Percentiles rank a stretch among this genome's conserved stretches.
Conservation (phyloP, 148 eudicot genomes). For the Selenicereus undatus region DNA sequence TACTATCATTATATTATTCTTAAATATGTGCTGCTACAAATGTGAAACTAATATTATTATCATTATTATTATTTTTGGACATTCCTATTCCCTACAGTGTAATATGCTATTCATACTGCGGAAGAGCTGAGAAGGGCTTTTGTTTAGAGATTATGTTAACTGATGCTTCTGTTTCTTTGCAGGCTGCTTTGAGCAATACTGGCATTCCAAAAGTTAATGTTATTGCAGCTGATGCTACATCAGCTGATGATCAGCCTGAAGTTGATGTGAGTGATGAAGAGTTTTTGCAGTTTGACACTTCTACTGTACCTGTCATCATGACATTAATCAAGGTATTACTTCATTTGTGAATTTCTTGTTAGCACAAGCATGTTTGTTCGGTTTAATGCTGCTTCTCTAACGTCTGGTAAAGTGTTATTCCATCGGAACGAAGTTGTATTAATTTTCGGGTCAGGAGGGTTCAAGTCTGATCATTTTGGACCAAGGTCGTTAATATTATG, state of each 20-base stretch:
- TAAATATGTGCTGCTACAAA: too few species aligned
- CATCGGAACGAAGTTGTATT: too few species aligned
- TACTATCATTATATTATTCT: too few species aligned
- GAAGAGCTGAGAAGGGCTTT: background rate
- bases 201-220: conserved; percentile 77
- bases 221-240: conserved; percentile 41
- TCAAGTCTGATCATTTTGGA: too few species aligned
- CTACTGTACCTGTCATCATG: conserved; percentile 72
- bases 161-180: background rate
- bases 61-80: too few species aligned
- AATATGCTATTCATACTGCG: too few species aligned
- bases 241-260: conserved; percentile 77
- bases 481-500: background rate
- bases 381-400: background rate
- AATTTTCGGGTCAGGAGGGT: too few species aligned
- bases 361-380: background rate
- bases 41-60: too few species aligned
- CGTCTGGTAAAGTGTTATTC: too few species aligned
- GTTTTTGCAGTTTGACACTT: conserved; percentile 79
- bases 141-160: background rate
- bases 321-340: conserved; percentile 77
- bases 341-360: background rate
- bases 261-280: conserved; percentile 93
- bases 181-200: conserved; percentile 93
- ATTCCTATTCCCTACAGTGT: too few species aligned